Percentiles rank a stretch among this genome's conserved stretches.
phyloP scores from a whole-genome alignment of 1,139 yeast genomes.

The Debaryomyces sp. region DNA sequence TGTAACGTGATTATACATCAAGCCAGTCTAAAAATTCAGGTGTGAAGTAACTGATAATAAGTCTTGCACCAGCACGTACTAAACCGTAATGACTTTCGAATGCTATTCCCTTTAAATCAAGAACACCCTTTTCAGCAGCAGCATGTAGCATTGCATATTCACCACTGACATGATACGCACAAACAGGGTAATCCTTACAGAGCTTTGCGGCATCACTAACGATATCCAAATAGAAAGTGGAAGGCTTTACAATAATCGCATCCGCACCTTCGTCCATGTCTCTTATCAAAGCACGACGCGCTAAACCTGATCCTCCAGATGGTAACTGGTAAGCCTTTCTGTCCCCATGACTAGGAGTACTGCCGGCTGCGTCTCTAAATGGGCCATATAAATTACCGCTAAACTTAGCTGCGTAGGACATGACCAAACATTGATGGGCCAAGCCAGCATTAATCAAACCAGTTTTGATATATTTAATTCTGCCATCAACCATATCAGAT shows the following conservation, averaged over 20 bases:
- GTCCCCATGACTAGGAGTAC: constrained; percentile 88
- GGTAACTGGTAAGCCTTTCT: constrained; percentile 94
- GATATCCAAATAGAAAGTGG: constrained; percentile 91
- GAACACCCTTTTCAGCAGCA: constrained; percentile 94
- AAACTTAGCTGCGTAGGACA: constrained; percentile 95
- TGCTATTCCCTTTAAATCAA: constrained; percentile 86
- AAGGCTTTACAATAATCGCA: constrained; percentile 95
- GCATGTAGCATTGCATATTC: constrained; percentile 98
- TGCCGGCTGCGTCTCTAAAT: constrained; percentile 96
- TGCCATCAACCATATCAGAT: constrained; percentile 97
- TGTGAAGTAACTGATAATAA: constrained; percentile 89
- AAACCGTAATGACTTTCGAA: constrained; percentile 91
- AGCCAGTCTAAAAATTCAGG: constrained; percentile 97
- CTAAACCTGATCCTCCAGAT: constrained; percentile 88
- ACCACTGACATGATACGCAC: constrained; percentile 97
- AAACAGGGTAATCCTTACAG: constrained; percentile 83
- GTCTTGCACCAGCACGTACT: constrained; percentile 93
- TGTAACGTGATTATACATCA: constrained; percentile 21
- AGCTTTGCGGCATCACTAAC: constrained; percentile 85
- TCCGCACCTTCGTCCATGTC: constrained; percentile 95
- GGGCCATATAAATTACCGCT: constrained; percentile 94
- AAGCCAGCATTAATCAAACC: constrained; percentile 83
- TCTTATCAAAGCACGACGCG: constrained; percentile 84
- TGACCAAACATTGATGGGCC: constrained; percentile 85
- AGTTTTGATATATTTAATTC: constrained; percentile 82